These are phyloP conservation scores for Pseudogymnoascus destructans DNA, from an alignment of 2,329 filamentous ascomycete species.

Conservation along the genomic window DNA sequence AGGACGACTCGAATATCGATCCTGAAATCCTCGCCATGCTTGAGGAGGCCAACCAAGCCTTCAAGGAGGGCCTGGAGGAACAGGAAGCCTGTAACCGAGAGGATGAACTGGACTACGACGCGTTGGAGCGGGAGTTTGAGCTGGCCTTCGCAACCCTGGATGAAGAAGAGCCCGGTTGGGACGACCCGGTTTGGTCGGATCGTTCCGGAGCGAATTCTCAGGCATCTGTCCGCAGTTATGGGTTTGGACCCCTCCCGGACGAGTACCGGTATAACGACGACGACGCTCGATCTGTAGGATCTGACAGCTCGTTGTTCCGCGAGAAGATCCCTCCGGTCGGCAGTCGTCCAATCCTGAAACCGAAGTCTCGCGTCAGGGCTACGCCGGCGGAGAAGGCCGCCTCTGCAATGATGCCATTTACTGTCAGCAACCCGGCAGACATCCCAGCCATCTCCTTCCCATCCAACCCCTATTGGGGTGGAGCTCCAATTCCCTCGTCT, in stretches of 20 bases:
- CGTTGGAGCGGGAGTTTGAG: not conserved
- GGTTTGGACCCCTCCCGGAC: not conserved
- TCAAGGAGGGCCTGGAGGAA: not conserved
- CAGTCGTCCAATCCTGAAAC: not conserved
- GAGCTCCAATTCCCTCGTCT: not conserved
- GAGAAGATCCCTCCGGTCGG: constrained; percentile 2
- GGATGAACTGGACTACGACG: not conserved
- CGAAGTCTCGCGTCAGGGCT: not conserved
- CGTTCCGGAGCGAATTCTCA: not conserved
- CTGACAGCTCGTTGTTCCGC: not conserved
- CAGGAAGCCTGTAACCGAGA: not conserved
- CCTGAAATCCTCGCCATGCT: constrained; percentile 4
- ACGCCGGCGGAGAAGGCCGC: not conserved
- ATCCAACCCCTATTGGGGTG: not conserved
- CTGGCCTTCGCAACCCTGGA: not conserved
- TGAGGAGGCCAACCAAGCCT: not conserved
- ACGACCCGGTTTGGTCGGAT: not conserved
- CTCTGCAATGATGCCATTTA: constrained; percentile 4
- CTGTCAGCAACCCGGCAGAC: not conserved
- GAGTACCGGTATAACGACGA: not conserved
- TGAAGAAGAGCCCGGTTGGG: not conserved
- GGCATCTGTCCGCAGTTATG: not conserved
- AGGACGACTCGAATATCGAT: not conserved
- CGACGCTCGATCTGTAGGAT: not conserved
- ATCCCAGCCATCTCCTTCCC: not conserved